Percentiles rank a stretch among this genome's conserved stretches.
Conservation (phyloP, 2,329 filamentous ascomycete species). For the Seiridium cupressi region DNA sequence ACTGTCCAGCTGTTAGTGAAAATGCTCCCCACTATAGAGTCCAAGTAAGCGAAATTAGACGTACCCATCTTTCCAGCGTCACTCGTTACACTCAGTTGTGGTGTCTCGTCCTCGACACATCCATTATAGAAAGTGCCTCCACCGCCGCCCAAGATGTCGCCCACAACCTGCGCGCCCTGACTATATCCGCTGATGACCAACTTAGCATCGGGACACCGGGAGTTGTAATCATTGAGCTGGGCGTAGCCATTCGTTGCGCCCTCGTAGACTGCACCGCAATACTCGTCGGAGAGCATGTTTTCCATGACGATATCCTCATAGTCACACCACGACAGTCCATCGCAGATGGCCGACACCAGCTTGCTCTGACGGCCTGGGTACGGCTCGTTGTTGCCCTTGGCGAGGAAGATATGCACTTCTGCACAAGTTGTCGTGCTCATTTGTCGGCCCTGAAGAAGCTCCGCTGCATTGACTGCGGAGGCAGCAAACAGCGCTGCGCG, state of each 20-base stretch:
- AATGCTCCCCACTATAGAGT: no score
- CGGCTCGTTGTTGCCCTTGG: slow-evolving; percentile 30
- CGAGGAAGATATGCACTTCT: slow-evolving; percentile 21
- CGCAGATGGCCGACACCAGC: slow-evolving; percentile 24
- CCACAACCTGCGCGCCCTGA: slow-evolving; percentile 36
- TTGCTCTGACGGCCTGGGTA: slow-evolving; percentile 31
- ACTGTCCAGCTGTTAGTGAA: slow-evolving; percentile 17
- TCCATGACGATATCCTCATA: slow-evolving; percentile 29
- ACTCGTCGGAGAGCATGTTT: slow-evolving; percentile 24
- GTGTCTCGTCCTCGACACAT: slow-evolving; percentile 22
- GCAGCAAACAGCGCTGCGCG: neutral
- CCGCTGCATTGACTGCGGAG: neutral
- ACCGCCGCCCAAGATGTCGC: slow-evolving; percentile 33
- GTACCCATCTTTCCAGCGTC: slow-evolving; percentile 31
- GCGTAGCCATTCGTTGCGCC: slow-evolving; percentile 31
- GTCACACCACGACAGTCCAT: slow-evolving; percentile 16
- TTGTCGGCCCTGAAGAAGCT: neutral
- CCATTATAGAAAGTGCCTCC: slow-evolving; percentile 28
- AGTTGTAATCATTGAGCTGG: slow-evolving; percentile 37
- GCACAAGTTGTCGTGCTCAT: neutral
- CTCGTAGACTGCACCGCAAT: slow-evolving; percentile 34
- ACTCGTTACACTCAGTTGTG: slow-evolving; percentile 23
- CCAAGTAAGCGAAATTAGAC: slow-evolving; percentile 8
- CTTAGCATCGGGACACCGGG: slow-evolving; percentile 36
- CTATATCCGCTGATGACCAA: slow-evolving; percentile 41